These are phyloP conservation scores for Aspergillus chevalieri DNA, from an alignment of 2,329 filamentous ascomycete genomes.

Conservation along the genomic window DNA sequence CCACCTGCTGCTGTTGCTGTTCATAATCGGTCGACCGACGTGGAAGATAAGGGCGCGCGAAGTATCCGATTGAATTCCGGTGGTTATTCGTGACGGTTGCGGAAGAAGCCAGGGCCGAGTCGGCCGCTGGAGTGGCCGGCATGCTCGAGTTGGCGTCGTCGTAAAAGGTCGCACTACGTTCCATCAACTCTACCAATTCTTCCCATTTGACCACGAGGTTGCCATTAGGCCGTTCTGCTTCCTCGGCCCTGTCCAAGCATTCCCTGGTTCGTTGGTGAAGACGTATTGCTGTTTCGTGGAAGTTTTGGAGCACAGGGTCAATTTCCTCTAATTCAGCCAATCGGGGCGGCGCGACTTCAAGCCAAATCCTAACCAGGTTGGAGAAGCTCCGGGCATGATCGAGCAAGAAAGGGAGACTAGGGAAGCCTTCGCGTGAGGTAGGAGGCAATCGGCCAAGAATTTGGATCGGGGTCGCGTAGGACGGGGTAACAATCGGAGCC, in stretches of 20 bases:
- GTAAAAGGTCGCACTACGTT: slow-evolving; percentile 36
- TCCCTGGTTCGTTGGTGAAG: slow-evolving; percentile 41
- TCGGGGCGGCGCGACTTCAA: slow-evolving; percentile 35
- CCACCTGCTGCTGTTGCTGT: slow-evolving; percentile 17
- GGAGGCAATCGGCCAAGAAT: slow-evolving; percentile 77
- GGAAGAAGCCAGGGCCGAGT: slow-evolving; percentile 23
- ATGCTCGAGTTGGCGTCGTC: slow-evolving; percentile 34
- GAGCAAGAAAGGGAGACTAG: slow-evolving; percentile 85
- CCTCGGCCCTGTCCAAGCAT: slow-evolving; percentile 42
- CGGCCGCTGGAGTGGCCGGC: slow-evolving; percentile 31
- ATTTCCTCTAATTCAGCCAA: slow-evolving; percentile 34
- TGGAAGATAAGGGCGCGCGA: slow-evolving; percentile 31
- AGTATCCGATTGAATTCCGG: slow-evolving; percentile 38
- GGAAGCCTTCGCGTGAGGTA: slow-evolving; percentile 82
- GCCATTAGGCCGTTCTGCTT: slow-evolving; percentile 43
- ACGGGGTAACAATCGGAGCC: slow-evolving; percentile 64
- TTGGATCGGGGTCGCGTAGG: slow-evolving; percentile 86
- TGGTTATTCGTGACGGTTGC: slow-evolving; percentile 28
- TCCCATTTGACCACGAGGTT: slow-evolving; percentile 45
- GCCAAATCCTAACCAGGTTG: slow-evolving; percentile 62
- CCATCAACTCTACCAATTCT: slow-evolving; percentile 44
- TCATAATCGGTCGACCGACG: slow-evolving; percentile 33
- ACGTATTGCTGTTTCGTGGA: slow-evolving; percentile 39
- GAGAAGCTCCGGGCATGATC: slow-evolving; percentile 83
- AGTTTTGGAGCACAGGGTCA: slow-evolving; percentile 34